phyloP scores from a whole-genome alignment of 371 early-diverging fungal species.

The Mortierella sp. region DNA sequence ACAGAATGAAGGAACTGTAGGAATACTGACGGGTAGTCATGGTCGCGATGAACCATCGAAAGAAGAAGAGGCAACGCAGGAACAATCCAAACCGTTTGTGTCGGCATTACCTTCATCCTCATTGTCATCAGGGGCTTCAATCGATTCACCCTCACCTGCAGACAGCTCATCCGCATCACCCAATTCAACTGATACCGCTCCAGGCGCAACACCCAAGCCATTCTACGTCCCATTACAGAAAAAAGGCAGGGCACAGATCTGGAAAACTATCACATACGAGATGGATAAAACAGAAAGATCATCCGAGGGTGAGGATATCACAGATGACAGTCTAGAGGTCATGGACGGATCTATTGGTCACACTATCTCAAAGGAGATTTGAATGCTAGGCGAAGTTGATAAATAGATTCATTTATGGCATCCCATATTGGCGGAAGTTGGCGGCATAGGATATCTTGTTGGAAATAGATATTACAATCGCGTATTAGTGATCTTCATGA shows the following conservation, averaged over 20 bases:
- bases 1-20: no score
- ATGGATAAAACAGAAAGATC: slow-evolving; percentile 16
- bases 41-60: neutral
- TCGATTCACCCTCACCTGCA: no score
- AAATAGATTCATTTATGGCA: no score
- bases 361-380: no score
- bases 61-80: neutral
- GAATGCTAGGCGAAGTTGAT: no score
- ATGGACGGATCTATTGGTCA: no score
- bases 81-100: neutral
- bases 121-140: neutral
- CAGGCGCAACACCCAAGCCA: neutral
- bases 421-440: no score
- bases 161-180: no score
- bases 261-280: slow-evolving; percentile 30
- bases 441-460: no score
- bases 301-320: neutral
- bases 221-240: slow-evolving; percentile 10
- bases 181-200: neutral
- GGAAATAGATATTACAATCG: no score
- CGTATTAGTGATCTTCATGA: no score
- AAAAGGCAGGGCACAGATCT: slow-evolving; percentile 34
- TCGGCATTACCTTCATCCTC: slow-evolving; percentile 8
- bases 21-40: neutral
- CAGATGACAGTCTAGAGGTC: no score